These are phyloP conservation scores for Fusarium armeniacum DNA, from an alignment of 2,329 filamentous ascomycete species.

Conservation along the genomic window DNA sequence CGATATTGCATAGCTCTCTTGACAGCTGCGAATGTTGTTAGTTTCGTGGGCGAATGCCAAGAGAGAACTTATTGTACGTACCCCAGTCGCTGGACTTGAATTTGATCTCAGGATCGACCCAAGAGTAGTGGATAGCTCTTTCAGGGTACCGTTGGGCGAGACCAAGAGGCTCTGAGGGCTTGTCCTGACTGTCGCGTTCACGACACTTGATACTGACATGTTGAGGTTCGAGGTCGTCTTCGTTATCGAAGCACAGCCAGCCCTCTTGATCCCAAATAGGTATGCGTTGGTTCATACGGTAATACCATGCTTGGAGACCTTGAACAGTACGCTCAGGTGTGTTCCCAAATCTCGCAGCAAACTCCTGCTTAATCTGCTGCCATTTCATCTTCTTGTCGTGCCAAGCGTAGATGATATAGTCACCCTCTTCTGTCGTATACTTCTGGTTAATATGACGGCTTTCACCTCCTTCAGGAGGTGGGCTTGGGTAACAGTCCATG, in stretches of 20 bases:
- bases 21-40: constrained; percentile 50
- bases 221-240: constrained; percentile 57
- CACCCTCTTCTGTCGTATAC: constrained; percentile 60
- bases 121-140: constrained; percentile 61
- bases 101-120: constrained; percentile 60
- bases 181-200: constrained; percentile 56
- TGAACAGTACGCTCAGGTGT: constrained; percentile 57
- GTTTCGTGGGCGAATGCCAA: not conserved
- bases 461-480: constrained; percentile 55
- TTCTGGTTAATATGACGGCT: constrained; percentile 60
- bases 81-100: constrained; percentile 57
- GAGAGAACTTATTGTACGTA: constrained; percentile 51
- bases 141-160: constrained; percentile 63
- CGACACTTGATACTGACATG: constrained; percentile 58
- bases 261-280: constrained; percentile 59
- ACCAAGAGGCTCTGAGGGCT: constrained; percentile 56
- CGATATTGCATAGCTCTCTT: constrained; percentile 56
- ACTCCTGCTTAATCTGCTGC: constrained; percentile 58
- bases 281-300: constrained; percentile 60
- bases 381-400: constrained; percentile 61
- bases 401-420: constrained; percentile 62
- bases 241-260: constrained; percentile 57
- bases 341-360: constrained; percentile 56
- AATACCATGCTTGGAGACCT: constrained; percentile 61
- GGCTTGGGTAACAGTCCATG: constrained; percentile 54